Evolutionary conservation across 164 flowering plant species (phyloP), one percentile per base, ranked within the genome.

Genomic region (Piper longum): DNA sequence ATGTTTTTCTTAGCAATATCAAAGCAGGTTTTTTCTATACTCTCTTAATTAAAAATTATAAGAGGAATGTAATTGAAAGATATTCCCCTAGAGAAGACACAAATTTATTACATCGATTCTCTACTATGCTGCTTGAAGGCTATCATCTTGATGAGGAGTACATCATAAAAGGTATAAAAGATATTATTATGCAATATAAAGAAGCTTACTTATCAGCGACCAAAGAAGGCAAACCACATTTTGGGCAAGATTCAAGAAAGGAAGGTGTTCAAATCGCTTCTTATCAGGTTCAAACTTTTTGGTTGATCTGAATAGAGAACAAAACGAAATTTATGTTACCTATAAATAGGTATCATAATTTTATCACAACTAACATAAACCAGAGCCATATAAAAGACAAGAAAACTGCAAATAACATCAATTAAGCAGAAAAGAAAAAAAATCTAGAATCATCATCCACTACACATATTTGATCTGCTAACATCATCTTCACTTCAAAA

Each of bases 161-260:
- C 16, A 39, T 16, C 41, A 60, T 16, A 14, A 11, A 44, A 7
- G 42, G 54, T 12, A 19, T 12, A 41, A 51, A 54, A 54, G 14
- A 56, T 8, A 16, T 36, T 16, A 65, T 9, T 14, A 56, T 44
- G 17, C 43, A 52, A 57, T 59, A 60, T 59, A 9, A 12, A 26
- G 45, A 51, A 41, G 77, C 99, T 84, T 77, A 95, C 99, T 88
- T 43, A 91, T 75, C 67, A 83, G 86, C 19, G 99, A 95, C 99
- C 99, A 95, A 55, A 85, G 36, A 62, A 91, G 77, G 70, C 99
- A 95, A n/a, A 91, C 83, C 9, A 86, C 95, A 82, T 76, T 91
- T 68, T 95, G 99, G 0, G 95, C 96, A 70, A 95, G 77, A 73
- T 95, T 95, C 59, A 95, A 73, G 69, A 95, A 95, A 11, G 99